A percentile compares a stretch with the other conserved stretches of the same genome.
Conservation (phyloP, 2,329 filamentous ascomycete species). For the Talaromyces islandicus region DNA sequence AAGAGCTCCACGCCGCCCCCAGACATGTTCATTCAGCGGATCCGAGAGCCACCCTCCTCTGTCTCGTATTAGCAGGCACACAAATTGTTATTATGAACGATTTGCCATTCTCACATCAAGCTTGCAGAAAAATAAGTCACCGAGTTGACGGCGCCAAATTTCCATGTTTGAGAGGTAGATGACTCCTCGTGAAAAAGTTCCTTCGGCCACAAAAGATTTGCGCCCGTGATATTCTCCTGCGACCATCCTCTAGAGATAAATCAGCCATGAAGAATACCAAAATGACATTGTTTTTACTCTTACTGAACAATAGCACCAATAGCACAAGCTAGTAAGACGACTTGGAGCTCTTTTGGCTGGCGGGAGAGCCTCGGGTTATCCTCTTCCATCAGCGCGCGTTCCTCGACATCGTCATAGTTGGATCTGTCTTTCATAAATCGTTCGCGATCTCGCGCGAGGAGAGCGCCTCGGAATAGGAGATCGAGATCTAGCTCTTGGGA, state of each 20-base stretch:
- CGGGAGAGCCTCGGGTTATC: constrained; percentile 13
- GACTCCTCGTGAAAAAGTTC: constrained; percentile 14
- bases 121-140: constrained; percentile 25
- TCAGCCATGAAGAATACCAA: not conserved
- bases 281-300: not conserved
- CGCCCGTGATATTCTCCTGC: constrained; percentile 25
- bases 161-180: constrained; percentile 13
- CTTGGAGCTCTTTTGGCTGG: constrained; percentile 24
- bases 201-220: constrained; percentile 26
- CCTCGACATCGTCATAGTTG: constrained; percentile 7
- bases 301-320: constrained; percentile 27
- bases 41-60: constrained; percentile 24
- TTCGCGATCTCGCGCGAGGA: constrained; percentile 7
- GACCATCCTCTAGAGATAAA: constrained; percentile 21
- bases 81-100: not conserved
- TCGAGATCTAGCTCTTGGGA: constrained; percentile 8
- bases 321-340: constrained; percentile 25
- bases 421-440: not conserved
- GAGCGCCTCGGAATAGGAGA: constrained; percentile 8
- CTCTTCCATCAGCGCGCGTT: constrained; percentile 7
- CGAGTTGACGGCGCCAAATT: constrained; percentile 27
- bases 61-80: not conserved
- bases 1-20: constrained; percentile 20
- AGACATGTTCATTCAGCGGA: constrained; percentile 25
- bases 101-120: constrained; percentile 15